Evolutionary conservation across 805 yeast genomes (phyloP).

Genomic region (Ogataea sp.): DNA sequence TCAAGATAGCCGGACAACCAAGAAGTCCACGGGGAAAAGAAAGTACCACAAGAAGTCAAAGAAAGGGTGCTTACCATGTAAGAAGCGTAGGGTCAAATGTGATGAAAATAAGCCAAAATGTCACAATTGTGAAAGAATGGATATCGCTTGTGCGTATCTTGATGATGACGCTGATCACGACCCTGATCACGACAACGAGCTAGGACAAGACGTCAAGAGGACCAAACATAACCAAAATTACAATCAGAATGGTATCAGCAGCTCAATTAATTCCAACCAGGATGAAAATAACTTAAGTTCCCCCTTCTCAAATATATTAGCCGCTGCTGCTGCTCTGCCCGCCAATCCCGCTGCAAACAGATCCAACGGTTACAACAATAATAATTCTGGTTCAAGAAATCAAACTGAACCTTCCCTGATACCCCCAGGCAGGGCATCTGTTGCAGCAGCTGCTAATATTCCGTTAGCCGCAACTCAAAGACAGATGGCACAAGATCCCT

Average conservation of each 20-base stretch:
- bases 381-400: no score
- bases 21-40: conserved; percentile 58
- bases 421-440: background rate
- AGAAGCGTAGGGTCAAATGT: conserved; percentile 84
- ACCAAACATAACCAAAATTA: background rate
- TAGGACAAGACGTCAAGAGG: no score
- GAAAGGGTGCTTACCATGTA: conserved; percentile 85
- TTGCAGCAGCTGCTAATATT: background rate
- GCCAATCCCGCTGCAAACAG: background rate
- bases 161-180: no score
- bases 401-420: background rate
- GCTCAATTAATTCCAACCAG: background rate
- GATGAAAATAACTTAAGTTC: background rate
- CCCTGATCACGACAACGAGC: no score
- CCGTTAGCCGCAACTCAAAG: background rate
- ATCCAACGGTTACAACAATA: background rate
- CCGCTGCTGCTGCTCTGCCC: conserved; percentile 1
- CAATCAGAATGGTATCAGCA: background rate
- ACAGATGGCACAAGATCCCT: background rate
- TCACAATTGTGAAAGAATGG: conserved; percentile 70
- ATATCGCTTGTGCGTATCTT: no score
- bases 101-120: conserved; percentile 82
- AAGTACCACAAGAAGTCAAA: conserved; percentile 86
- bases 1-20: no score
- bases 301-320: background rate